These are phyloP conservation scores for Rhodosporidiobolus odoratus DNA, from an alignment of 768 basidiomycete genomes.

Conservation along the genomic window DNA sequence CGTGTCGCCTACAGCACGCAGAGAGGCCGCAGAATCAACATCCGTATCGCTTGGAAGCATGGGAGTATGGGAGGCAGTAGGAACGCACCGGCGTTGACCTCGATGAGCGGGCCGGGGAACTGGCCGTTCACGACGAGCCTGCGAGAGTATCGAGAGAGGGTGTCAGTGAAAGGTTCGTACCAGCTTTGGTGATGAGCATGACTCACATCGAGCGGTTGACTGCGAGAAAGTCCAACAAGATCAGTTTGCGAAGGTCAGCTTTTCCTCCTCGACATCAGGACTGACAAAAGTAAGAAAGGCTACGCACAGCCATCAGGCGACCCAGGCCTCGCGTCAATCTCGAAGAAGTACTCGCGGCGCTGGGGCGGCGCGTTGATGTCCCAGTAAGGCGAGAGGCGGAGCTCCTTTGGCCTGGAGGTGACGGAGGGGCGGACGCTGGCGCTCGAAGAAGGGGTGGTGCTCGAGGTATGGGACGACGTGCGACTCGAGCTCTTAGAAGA, in stretches of 20 bases:
- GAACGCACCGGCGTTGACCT: conserved; percentile 40
- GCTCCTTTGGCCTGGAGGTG: conserved; percentile 66
- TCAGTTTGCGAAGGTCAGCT: conserved; percentile 1
- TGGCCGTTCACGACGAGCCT: conserved; percentile 27
- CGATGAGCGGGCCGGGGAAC: conserved; percentile 36
- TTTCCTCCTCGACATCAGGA: neutral
- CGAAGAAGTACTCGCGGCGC: neutral
- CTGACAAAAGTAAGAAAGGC: neutral
- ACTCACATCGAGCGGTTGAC: neutral
- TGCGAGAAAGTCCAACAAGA: neutral
- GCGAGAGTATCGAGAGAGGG: neutral
- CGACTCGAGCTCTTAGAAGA: neutral
- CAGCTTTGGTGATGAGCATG: neutral
- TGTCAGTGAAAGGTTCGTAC: too few species aligned
- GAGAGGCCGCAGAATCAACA: neutral
- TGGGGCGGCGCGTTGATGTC: conserved; percentile 44
- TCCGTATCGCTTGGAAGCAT: neutral
- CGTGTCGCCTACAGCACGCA: conserved; percentile 21
- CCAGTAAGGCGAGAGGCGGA: conserved; percentile 65
- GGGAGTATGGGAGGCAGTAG: neutral
- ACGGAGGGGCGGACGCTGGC: conserved; percentile 48
- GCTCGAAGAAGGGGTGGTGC: neutral
- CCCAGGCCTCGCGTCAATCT: neutral
- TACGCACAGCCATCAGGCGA: conserved; percentile 17
- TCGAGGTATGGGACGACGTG: neutral